Conservation (phyloP, 305 asterid genomes). For the Striga hermonthica region DNA sequence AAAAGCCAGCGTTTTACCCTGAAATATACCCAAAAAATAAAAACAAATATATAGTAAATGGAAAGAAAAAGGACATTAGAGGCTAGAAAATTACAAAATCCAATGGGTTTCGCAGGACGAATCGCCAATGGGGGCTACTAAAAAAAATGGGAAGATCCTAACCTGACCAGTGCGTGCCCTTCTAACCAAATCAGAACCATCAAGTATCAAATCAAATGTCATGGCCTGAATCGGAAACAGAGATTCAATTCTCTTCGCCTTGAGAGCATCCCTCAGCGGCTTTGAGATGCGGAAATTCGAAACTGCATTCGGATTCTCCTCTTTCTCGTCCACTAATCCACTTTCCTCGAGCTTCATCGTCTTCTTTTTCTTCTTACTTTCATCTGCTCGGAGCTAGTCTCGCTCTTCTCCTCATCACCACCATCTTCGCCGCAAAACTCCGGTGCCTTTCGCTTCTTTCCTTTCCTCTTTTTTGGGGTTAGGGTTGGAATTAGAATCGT, state of each 20-base stretch:
- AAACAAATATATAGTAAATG: background rate
- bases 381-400: slow-evolving; percentile 76
- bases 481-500: slow-evolving; percentile 32
- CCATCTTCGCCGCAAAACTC: slow-evolving; percentile 41
- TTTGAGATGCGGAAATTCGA: slow-evolving; percentile 68
- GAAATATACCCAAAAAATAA: slow-evolving; percentile 20
- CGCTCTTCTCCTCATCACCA: slow-evolving; percentile 53
- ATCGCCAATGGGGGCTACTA: too few species aligned
- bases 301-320: slow-evolving; percentile 53
- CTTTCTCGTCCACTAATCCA: slow-evolving; percentile 31
- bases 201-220: slow-evolving; percentile 65
- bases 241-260: slow-evolving; percentile 57
- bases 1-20: slow-evolving; percentile 97
- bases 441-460: slow-evolving; percentile 58
- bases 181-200: slow-evolving; percentile 89
- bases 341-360: slow-evolving; percentile 39
- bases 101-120: too few species aligned
- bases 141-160: slow-evolving; percentile 9
- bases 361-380: slow-evolving; percentile 51
- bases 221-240: slow-evolving; percentile 87
- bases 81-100: too few species aligned
- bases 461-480: slow-evolving; percentile 44
- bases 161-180: slow-evolving; percentile 97
- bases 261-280: slow-evolving; percentile 57
- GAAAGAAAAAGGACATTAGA: background rate